A percentile compares a stretch with the other conserved stretches of the same genome.
Conservation (phyloP, 305 asterid genomes). For the Rubia peregrina region DNA sequence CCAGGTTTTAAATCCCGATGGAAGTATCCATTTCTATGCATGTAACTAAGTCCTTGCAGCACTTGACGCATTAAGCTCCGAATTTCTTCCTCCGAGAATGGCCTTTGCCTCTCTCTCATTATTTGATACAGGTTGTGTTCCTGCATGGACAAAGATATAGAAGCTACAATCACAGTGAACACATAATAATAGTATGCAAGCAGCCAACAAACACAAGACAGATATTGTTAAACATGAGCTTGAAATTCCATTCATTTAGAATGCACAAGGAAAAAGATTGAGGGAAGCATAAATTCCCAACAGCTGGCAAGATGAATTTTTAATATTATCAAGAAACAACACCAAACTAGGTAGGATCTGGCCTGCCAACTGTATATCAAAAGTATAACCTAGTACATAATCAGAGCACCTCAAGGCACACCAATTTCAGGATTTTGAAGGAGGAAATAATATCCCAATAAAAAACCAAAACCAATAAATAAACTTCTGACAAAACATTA, state of each 20-base stretch:
- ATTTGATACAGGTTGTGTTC: conserved; percentile 77
- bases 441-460: background rate
- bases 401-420: background rate
- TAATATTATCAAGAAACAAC: background rate
- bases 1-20: conserved; percentile 98
- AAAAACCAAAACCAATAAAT: background rate
- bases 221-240: background rate
- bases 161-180: background rate
- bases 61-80: conserved; percentile 76
- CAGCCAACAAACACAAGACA: background rate
- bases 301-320: background rate
- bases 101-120: conserved; percentile 62
- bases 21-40: conserved; percentile 75
- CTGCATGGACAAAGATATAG: conserved; percentile 33
- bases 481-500: background rate
- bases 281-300: background rate
- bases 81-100: conserved; percentile 75
- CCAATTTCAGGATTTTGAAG: background rate
- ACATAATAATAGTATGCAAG: background rate
- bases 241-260: background rate
- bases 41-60: conserved; percentile 76
- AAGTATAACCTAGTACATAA: background rate
- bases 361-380: too few species aligned
- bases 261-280: background rate
- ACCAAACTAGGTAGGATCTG: background rate